A percentile compares a stretch with the other conserved stretches of the same genome.
Evolutionary conservation across 164 flowering plant genomes (phyloP).

Genomic region (Liriodendron chinense): DNA sequence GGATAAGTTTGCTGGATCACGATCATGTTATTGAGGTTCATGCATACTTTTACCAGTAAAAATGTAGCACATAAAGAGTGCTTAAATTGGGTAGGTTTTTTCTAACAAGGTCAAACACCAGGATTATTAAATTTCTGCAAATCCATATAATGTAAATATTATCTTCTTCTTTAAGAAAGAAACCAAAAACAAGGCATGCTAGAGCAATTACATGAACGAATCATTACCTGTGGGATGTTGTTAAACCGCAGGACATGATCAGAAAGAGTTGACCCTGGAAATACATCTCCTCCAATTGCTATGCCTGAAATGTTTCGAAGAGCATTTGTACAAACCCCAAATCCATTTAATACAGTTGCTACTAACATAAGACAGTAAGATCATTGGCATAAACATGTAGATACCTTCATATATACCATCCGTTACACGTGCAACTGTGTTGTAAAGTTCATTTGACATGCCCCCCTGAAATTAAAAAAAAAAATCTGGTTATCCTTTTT

Average conservation of each 20-base stretch:
- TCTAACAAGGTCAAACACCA: too few species aligned
- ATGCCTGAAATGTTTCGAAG: constrained; percentile 50
- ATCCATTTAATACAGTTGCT: neutral
- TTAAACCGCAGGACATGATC: constrained; percentile 94
- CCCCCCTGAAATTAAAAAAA: constrained; percentile 64
- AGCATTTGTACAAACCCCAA: neutral
- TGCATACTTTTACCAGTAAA: too few species aligned
- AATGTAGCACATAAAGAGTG: too few species aligned
- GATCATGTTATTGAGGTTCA: too few species aligned
- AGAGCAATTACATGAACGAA: neutral
- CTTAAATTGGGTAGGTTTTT: too few species aligned
- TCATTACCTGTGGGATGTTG: constrained; percentile 89
- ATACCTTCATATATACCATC: constrained; percentile 99
- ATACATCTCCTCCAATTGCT: constrained; percentile 99
- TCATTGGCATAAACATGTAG: neutral
- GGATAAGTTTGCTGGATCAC: too few species aligned
- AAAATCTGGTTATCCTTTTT: too few species aligned
- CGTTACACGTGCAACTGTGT: constrained; percentile 92
- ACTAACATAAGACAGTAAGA: neutral
- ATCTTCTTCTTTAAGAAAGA: too few species aligned
- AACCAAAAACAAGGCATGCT: too few species aligned
- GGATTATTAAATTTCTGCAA: too few species aligned
- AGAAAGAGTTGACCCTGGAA: constrained; percentile 98
- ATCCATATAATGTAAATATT: too few species aligned
- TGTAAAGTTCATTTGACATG: constrained; percentile 97